phyloP scores from a whole-genome alignment of 2,329 filamentous ascomycete genomes.

The Trichoderma sp. region DNA sequence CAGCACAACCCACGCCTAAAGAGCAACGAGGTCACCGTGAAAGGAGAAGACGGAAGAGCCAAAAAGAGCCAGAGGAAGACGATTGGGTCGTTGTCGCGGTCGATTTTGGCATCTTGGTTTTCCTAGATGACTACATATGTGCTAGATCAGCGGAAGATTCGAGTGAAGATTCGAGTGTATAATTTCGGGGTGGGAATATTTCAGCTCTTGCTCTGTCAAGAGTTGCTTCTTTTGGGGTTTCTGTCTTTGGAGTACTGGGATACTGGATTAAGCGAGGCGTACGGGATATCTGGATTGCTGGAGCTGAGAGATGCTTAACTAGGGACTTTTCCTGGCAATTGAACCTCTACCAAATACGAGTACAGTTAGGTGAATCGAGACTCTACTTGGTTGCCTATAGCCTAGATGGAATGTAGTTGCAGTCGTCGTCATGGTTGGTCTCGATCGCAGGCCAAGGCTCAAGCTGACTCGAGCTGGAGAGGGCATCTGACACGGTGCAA shows the following conservation, averaged over 20 bases:
- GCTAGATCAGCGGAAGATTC: too few species aligned
- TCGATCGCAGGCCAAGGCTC: neutral
- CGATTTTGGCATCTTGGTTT: neutral
- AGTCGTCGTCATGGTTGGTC: too few species aligned
- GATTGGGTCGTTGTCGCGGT: conserved; percentile 1
- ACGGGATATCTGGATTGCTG: neutral
- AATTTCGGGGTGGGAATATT: neutral
- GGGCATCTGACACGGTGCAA: neutral
- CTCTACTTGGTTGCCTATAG: neutral
- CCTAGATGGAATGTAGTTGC: neutral
- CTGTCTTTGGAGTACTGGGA: neutral
- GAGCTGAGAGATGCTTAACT: neutral
- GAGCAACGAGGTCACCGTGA: neutral
- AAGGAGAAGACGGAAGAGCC: neutral
- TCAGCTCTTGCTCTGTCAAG: neutral
- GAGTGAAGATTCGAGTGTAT: neutral
- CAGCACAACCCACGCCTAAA: neutral
- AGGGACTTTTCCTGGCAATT: neutral
- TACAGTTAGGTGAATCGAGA: neutral
- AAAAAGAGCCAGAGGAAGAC: neutral
- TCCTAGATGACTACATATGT: neutral
- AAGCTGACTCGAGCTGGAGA: neutral
- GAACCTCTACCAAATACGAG: neutral
- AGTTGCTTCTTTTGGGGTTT: neutral
- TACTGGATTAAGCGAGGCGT: neutral